Conservation (phyloP, 2,329 filamentous ascomycete species). For the Hypoxylon sp. region DNA sequence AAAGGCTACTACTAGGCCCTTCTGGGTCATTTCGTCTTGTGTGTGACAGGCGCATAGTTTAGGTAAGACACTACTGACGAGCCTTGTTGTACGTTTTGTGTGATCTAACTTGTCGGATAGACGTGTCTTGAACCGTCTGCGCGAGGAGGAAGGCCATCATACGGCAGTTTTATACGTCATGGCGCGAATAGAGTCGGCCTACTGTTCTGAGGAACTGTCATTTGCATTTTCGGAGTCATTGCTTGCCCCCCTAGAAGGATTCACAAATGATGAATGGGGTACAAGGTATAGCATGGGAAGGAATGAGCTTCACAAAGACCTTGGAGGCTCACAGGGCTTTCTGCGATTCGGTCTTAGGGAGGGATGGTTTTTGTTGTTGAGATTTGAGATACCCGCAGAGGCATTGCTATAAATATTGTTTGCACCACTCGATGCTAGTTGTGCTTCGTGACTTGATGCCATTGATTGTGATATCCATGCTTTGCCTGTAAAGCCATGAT, state of each 20-base stretch:
- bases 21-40: not conserved
- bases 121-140: not conserved
- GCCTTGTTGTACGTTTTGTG: not conserved
- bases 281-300: not conserved
- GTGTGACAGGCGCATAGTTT: not conserved
- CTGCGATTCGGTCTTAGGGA: conserved; percentile 11
- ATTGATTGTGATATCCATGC: not conserved
- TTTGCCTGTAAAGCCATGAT: not conserved
- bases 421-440: not conserved
- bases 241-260: not conserved
- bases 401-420: conserved; percentile 10
- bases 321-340: not conserved
- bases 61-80: not conserved
- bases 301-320: not conserved
- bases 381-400: conserved; percentile 17
- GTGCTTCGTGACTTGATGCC: not conserved
- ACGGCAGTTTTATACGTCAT: not conserved
- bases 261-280: not conserved
- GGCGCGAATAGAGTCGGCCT: not conserved
- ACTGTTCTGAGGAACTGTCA: not conserved
- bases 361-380: not conserved
- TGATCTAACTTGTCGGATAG: conserved; percentile 1
- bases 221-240: not conserved
- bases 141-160: not conserved
- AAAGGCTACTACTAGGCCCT: not conserved